Conservation (phyloP, 352 stramenopile species). For the Phytophthora europaea region DNA sequence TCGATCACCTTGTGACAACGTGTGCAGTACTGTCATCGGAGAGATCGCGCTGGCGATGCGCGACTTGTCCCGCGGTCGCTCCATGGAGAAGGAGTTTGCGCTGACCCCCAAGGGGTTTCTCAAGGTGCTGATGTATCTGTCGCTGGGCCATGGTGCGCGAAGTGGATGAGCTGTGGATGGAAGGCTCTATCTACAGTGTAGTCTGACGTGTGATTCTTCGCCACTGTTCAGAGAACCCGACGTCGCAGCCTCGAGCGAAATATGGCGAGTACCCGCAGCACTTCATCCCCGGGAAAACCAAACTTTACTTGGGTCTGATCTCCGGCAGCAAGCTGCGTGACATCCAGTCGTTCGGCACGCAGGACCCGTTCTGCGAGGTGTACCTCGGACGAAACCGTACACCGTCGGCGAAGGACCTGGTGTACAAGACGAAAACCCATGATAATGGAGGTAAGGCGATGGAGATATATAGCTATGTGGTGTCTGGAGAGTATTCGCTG, state of each 20-base stretch:
- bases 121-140: constrained; percentile 77
- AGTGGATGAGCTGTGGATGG: background rate
- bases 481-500: background rate
- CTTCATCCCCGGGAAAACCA: constrained; percentile 80
- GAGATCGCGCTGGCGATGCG: constrained; percentile 75
- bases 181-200: background rate
- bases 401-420: constrained; percentile 55
- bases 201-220: background rate
- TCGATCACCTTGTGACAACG: background rate
- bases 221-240: constrained; percentile 69
- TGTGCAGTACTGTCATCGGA: constrained; percentile 69
- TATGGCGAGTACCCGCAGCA: constrained; percentile 81
- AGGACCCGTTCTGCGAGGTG: constrained; percentile 81
- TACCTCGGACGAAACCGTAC: constrained; percentile 64
- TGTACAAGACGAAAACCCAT: constrained; percentile 80
- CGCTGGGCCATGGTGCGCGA: constrained; percentile 66
- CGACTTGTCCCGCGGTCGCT: constrained; percentile 76
- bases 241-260: constrained; percentile 63
- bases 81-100: constrained; percentile 86
- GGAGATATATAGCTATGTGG: background rate
- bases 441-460: constrained; percentile 68
- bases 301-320: constrained; percentile 75
- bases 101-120: constrained; percentile 76
- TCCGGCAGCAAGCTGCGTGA: constrained; percentile 80
- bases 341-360: constrained; percentile 81